Evolutionary conservation across 192 early-diverging fungal species (phyloP).

Genomic region (Gonapodya prolifera): DNA sequence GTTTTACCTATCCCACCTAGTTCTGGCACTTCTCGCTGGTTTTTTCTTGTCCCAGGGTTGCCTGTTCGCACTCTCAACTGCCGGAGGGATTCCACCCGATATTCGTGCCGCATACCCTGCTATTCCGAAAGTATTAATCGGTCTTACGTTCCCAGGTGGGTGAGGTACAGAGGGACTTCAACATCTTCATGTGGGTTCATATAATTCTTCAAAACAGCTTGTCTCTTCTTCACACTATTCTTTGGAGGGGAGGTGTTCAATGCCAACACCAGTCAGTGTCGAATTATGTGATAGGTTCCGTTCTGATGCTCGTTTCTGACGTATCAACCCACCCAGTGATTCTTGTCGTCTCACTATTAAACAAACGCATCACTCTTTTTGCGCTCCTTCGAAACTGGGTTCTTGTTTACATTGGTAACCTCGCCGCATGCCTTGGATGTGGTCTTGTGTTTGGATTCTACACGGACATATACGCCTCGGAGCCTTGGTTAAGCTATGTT

Average conservation of each 20-base stretch:
- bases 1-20: too few relatives aligned
- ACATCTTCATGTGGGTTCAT: neutral
- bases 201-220: neutral
- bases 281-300: neutral
- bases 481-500: conserved; percentile 14
- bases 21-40: neutral
- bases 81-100: conserved; percentile 11
- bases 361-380: conserved; percentile 7
- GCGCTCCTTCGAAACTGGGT: conserved; percentile 16
- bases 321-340: neutral
- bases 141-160: conserved; percentile 13
- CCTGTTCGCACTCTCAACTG: conserved; percentile 12
- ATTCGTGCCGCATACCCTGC: conserved; percentile 12
- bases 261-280: neutral
- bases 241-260: conserved; percentile 21
- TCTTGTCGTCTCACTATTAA: conserved; percentile 12
- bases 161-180: too few relatives aligned
- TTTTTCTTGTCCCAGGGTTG: neutral
- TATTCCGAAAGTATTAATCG: conserved; percentile 13
- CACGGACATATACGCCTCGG: conserved; percentile 11
- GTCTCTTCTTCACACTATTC: conserved; percentile 18
- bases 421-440: conserved; percentile 7
- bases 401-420: conserved; percentile 16
- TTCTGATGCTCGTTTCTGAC: neutral
- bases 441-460: conserved; percentile 15